Evolutionary conservation across 2,329 filamentous ascomycete species (phyloP).

Genomic region (Neofusicoccum umdonicola): DNA sequence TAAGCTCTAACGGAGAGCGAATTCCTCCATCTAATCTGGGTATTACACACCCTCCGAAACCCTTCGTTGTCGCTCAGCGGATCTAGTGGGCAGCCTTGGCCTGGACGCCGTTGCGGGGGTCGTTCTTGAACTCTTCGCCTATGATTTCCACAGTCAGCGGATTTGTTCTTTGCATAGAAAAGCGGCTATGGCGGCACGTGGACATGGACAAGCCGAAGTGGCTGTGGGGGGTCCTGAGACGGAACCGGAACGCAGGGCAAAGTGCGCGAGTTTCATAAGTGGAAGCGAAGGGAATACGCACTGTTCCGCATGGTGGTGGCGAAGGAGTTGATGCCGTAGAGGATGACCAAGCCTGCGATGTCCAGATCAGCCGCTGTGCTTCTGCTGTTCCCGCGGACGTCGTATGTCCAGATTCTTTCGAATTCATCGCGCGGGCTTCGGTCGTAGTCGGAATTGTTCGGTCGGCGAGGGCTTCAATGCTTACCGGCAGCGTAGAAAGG

Average conservation of each 20-base stretch:
- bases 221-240: conserved; percentile 3
- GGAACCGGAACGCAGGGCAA: not conserved
- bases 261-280: not conserved
- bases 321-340: conserved; percentile 86
- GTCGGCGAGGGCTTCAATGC: conserved; percentile 30
- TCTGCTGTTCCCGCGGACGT: conserved; percentile 1
- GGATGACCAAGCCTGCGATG: conserved; percentile 72
- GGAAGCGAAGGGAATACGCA: conserved; percentile 51
- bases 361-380: not conserved
- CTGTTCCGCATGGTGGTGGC: conserved; percentile 74
- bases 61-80: not conserved
- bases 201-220: not conserved
- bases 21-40: conserved; percentile 6
- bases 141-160: conserved; percentile 16
- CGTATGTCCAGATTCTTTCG: not conserved
- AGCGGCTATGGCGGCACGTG: not conserved
- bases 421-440: not conserved
- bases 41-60: conserved; percentile 1
- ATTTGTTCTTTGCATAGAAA: not conserved
- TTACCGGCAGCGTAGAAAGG: conserved; percentile 95
- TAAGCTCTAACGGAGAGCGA: not conserved
- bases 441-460: not conserved
- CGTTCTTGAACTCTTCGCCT: conserved; percentile 97
- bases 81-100: conserved; percentile 22
- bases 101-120: conserved; percentile 74